A percentile compares a stretch with the other conserved stretches of the same genome.
Evolutionary conservation across 371 early-diverging fungal species (phyloP).

Genomic region (Capillidium rhysosporum): DNA sequence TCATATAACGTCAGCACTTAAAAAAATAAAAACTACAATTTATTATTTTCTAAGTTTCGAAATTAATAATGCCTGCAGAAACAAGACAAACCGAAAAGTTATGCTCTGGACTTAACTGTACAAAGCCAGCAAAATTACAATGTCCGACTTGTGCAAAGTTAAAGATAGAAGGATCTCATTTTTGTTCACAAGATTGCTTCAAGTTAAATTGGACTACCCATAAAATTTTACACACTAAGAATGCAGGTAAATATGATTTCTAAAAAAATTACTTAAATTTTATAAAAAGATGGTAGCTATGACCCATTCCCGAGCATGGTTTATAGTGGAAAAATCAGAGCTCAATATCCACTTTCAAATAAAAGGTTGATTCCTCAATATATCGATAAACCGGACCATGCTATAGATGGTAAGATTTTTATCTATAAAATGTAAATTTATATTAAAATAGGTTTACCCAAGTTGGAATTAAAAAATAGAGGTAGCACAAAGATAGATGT

Average conservation of each 20-base stretch:
- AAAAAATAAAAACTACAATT: too few species aligned
- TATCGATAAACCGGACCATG: constrained; percentile 72
- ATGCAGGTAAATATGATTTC: background rate
- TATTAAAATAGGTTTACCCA: constrained; percentile 30
- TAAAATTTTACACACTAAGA: constrained; percentile 22
- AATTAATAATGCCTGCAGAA: too few species aligned
- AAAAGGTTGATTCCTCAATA: constrained; percentile 45
- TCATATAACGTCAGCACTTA: too few species aligned
- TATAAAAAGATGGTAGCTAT: constrained; percentile 21
- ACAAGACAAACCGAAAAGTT: background rate
- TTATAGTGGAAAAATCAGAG: constrained; percentile 65
- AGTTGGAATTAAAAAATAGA: constrained; percentile 37
- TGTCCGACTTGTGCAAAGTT: constrained; percentile 83
- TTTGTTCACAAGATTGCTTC: constrained; percentile 83
- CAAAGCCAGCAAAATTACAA: constrained; percentile 50
- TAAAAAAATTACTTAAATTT: too few species aligned
- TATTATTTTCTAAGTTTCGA: too few species aligned
- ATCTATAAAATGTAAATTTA: background rate
- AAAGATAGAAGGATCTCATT: constrained; percentile 37
- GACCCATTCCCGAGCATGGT: constrained; percentile 61
- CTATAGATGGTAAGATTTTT: constrained; percentile 23
- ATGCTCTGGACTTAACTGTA: constrained; percentile 41
- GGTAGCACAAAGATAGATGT: constrained; percentile 43
- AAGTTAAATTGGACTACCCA: constrained; percentile 61
- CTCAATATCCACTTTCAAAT: constrained; percentile 71